Conservation (phyloP, 2,329 filamentous ascomycete genomes). For the Gnomoniopsis sp. region DNA sequence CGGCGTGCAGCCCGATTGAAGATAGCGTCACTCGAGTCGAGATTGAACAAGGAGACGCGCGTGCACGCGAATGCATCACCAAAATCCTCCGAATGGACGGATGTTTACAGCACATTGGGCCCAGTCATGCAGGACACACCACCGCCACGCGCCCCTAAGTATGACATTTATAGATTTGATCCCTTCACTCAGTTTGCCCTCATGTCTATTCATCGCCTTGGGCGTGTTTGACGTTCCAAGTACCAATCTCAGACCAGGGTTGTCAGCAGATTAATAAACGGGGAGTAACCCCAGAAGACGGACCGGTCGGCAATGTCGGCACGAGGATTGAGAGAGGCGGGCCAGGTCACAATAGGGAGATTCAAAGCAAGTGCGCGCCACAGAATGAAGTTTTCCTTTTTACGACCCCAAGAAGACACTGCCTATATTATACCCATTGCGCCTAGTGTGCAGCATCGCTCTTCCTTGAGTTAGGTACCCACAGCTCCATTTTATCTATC, state of each 20-base stretch:
- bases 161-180: too few relatives aligned
- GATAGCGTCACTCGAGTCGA: slow-evolving; percentile 2
- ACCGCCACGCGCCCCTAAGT: not conserved
- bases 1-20: not conserved
- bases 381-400: not conserved
- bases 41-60: slow-evolving; percentile 3
- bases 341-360: not conserved
- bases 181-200: too few relatives aligned
- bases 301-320: not conserved
- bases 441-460: slow-evolving; percentile 10
- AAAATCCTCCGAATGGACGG: slow-evolving; percentile 3
- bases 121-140: too few relatives aligned
- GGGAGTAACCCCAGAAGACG: too few relatives aligned
- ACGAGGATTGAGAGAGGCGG: not conserved
- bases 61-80: not conserved
- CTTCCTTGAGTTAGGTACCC: not conserved
- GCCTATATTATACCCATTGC: slow-evolving; percentile 12
- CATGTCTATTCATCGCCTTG: too few relatives aligned
- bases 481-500: slow-evolving; percentile 11
- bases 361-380: not conserved
- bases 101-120: not conserved
- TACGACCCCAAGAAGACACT: slow-evolving; percentile 15
- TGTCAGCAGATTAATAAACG: too few relatives aligned
- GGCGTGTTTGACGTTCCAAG: too few relatives aligned
- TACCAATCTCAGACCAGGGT: too few relatives aligned